Conservation (phyloP, 176 grass and related monocot genomes). For the Chloris gayana region DNA sequence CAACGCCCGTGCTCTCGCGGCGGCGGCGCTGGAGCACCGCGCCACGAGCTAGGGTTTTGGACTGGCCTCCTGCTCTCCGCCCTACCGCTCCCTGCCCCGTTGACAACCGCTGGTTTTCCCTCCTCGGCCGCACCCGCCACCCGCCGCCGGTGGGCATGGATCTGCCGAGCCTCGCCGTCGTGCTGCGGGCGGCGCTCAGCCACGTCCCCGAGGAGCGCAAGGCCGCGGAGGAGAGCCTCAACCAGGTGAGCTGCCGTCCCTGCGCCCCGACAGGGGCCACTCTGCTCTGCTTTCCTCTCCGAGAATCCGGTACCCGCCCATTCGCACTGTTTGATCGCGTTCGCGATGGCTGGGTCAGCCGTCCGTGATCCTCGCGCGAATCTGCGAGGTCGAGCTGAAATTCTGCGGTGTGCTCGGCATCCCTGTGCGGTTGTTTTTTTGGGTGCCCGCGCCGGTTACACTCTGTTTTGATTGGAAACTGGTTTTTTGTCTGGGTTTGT, state of each 20-base stretch:
- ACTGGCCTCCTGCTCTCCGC: constrained; percentile 1
- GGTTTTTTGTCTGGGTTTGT: not conserved
- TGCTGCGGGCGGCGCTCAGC: constrained; percentile 86
- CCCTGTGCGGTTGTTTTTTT: not conserved
- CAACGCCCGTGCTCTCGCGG: constrained; percentile 28
- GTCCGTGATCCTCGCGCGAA: constrained; percentile 1
- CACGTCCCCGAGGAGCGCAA: constrained; percentile 82
- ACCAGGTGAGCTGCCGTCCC: constrained; percentile 57
- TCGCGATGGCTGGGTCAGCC: not conserved
- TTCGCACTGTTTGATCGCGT: constrained; percentile 42
- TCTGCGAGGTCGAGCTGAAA: not conserved
- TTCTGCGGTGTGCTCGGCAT: not conserved
- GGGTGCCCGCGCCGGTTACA: constrained; percentile 15
- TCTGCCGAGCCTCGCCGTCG: constrained; percentile 74
- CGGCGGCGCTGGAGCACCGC: constrained; percentile 25
- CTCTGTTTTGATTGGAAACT: not conserved
- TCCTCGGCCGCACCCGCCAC: not conserved
- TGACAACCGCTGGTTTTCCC: not conserved
- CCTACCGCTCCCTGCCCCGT: not conserved
- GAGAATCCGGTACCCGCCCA: not conserved
- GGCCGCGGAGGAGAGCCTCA: constrained; percentile 85
- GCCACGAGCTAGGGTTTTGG: constrained; percentile 28
- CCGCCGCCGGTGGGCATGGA: constrained; percentile 61
- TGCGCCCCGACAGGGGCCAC: not conserved
- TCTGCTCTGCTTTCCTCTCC: not conserved